Percentiles rank a stretch among this genome's conserved stretches.
Conservation (phyloP, 805 yeast genomes). For the Lachancea meyersii region DNA sequence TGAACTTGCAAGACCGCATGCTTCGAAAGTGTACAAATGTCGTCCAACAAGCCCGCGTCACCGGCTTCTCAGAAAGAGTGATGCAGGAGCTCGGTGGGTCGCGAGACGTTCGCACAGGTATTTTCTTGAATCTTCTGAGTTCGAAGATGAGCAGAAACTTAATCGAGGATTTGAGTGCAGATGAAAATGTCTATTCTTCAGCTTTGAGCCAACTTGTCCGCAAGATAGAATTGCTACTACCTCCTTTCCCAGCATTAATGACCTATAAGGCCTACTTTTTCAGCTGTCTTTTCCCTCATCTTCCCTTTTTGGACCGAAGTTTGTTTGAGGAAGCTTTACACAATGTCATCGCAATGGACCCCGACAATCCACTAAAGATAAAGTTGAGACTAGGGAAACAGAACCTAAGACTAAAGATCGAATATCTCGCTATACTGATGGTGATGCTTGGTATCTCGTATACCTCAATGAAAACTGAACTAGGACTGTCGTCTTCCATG, state of each 20-base stretch:
- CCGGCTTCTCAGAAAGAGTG: conserved; percentile 26
- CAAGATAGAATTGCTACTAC: conserved; percentile 23
- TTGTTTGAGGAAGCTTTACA: conserved; percentile 28
- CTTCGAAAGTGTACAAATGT: conserved; percentile 22
- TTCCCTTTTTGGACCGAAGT: conserved; percentile 26
- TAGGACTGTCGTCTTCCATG: conserved; percentile 2
- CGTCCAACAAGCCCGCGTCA: conserved; percentile 19
- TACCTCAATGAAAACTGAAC: conserved; percentile 17
- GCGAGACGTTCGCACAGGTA: conserved; percentile 4
- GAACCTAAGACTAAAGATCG: conserved; percentile 26
- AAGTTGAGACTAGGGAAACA: conserved; percentile 24
- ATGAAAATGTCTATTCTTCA: conserved; percentile 23
- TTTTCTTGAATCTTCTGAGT: conserved; percentile 3
- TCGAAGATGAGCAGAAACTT: conserved; percentile 6
- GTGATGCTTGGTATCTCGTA: conserved; percentile 27
- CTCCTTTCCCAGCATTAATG: conserved; percentile 22
- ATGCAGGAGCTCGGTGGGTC: conserved; percentile 12
- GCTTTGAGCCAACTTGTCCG: conserved; percentile 19
- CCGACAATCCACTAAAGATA: conserved; percentile 17
- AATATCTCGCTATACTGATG: conserved; percentile 22
- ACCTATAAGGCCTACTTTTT: conserved; percentile 26
- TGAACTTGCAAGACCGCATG: conserved; percentile 23
- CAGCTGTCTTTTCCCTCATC: conserved; percentile 23
- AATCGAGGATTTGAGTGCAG: conserved; percentile 26
- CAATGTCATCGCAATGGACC: conserved; percentile 17